Evolutionary conservation across 345 rosid species (phyloP).

Genomic region (Excoecaria cochinchinensis): DNA sequence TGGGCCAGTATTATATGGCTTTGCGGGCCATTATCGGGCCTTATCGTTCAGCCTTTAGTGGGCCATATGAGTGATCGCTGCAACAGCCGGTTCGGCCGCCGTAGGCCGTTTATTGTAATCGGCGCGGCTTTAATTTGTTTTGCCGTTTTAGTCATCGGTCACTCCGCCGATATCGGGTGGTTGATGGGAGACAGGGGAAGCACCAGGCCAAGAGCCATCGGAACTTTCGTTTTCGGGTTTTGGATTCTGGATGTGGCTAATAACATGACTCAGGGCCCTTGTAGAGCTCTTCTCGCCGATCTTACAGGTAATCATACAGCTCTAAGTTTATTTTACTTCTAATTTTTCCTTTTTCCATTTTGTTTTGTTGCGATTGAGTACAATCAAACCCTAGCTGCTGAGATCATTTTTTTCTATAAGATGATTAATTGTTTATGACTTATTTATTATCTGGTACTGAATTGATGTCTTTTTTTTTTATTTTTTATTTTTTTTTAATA

Average conservation of each 20-base stretch:
- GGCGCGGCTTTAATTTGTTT: constrained; percentile 58
- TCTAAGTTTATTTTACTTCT: neutral
- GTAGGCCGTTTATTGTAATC: constrained; percentile 70
- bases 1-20: constrained; percentile 99
- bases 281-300: constrained; percentile 95
- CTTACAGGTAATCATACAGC: constrained; percentile 62
- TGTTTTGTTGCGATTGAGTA: neutral
- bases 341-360: neutral
- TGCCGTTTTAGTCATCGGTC: constrained; percentile 67
- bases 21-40: constrained; percentile 94
- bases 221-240: constrained; percentile 73
- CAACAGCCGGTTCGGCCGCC: constrained; percentile 84
- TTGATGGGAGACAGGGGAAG: constrained; percentile 63
- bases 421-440: neutral
- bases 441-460: neutral
- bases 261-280: constrained; percentile 93
- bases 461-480: neutral
- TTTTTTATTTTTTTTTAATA: neutral
- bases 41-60: constrained; percentile 84
- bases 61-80: constrained; percentile 92
- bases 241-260: constrained; percentile 94
- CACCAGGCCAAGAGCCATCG: constrained; percentile 69
- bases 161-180: constrained; percentile 94
- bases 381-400: constrained; percentile 5
- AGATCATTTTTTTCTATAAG: neutral